Percentiles rank a stretch among this genome's conserved stretches.
These are phyloP conservation scores for Orbilia quercus DNA, from an alignment of 2,329 filamentous ascomycete genomes.

Conservation along the genomic window DNA sequence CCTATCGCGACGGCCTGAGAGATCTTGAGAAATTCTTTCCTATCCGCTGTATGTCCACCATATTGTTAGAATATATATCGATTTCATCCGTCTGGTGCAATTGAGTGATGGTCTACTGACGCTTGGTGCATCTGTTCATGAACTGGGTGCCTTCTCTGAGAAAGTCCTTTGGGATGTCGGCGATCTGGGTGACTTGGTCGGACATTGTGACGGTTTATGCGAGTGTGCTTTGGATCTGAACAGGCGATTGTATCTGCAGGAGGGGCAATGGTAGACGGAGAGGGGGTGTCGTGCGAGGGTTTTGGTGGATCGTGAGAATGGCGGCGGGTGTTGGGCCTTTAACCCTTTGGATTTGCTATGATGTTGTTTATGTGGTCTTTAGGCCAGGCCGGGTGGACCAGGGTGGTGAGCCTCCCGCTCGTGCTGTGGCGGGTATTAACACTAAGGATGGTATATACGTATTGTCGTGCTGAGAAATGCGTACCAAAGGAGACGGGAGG, in stretches of 20 bases:
- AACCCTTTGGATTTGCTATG: constrained; percentile 21
- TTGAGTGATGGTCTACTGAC: constrained; percentile 62
- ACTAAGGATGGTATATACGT: constrained; percentile 22
- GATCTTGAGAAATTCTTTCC: constrained; percentile 65
- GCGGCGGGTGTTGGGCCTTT: constrained; percentile 16
- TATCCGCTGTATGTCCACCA: constrained; percentile 61
- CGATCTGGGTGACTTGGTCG: constrained; percentile 76
- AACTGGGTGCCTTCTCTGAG: constrained; percentile 73
- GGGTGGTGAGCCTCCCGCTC: background rate
- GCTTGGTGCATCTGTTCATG: constrained; percentile 73
- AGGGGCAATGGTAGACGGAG: constrained; percentile 7
- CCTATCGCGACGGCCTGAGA: constrained; percentile 68
- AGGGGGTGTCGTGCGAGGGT: constrained; percentile 11
- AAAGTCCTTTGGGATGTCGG: constrained; percentile 76
- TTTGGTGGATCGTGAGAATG: constrained; percentile 12
- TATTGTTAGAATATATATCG: constrained; percentile 4
- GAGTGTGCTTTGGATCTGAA: background rate
- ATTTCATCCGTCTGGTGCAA: background rate
- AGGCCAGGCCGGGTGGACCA: background rate
- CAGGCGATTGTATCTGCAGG: constrained; percentile 1
- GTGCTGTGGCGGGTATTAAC: constrained; percentile 14
- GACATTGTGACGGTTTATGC: constrained; percentile 66
- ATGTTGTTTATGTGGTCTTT: constrained; percentile 56
- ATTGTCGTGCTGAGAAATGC: constrained; percentile 29
- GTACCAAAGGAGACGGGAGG: constrained; percentile 21